A percentile compares a stretch with the other conserved stretches of the same genome.
These are phyloP conservation scores for Paramarasmius palmivorus DNA, from an alignment of 1,284 basidiomycete species.

Conservation along the genomic window DNA sequence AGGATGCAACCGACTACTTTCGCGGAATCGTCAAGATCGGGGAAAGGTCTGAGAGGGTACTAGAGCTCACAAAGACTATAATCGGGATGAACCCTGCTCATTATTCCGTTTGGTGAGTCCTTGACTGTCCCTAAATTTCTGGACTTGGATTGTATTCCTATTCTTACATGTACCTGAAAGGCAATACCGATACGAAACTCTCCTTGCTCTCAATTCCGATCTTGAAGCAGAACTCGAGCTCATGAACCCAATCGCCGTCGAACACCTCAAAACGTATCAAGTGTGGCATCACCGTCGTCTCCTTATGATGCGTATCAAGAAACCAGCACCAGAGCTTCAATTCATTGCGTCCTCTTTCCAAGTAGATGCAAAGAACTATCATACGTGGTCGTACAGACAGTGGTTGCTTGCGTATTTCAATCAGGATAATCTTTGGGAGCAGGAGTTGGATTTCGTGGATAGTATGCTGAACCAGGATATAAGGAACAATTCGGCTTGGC, in stretches of 20 bases:
- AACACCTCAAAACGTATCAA: constrained; percentile 91
- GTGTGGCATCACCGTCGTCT: constrained; percentile 96
- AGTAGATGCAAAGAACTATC: constrained; percentile 90
- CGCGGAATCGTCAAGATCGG: constrained; percentile 75
- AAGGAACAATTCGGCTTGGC: constrained; percentile 98
- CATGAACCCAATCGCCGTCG: constrained; percentile 83
- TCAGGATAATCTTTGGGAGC: constrained; percentile 70
- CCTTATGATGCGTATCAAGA: constrained; percentile 61
- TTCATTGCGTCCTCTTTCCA: constrained; percentile 76
- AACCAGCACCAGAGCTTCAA: constrained; percentile 66
- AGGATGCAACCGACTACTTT: constrained; percentile 90
- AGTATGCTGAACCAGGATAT: constrained; percentile 77
- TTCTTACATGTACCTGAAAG: constrained; percentile 40
- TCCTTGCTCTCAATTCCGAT: constrained; percentile 65
- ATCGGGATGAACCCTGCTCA: constrained; percentile 91
- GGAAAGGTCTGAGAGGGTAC: constrained; percentile 79
- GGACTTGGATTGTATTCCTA: constrained; percentile 3
- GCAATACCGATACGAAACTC: constrained; percentile 90
- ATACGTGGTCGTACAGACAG: constrained; percentile 94
- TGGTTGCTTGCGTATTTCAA: constrained; percentile 87
- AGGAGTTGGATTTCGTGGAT: constrained; percentile 80
- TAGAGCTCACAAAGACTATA: constrained; percentile 83
- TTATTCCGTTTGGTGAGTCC: constrained; percentile 86
- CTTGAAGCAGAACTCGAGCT: constrained; percentile 76
- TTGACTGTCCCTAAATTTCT: constrained; percentile 2